Conservation (phyloP, 2,329 filamentous ascomycete species). For the Alternaria triticimaculans region DNA sequence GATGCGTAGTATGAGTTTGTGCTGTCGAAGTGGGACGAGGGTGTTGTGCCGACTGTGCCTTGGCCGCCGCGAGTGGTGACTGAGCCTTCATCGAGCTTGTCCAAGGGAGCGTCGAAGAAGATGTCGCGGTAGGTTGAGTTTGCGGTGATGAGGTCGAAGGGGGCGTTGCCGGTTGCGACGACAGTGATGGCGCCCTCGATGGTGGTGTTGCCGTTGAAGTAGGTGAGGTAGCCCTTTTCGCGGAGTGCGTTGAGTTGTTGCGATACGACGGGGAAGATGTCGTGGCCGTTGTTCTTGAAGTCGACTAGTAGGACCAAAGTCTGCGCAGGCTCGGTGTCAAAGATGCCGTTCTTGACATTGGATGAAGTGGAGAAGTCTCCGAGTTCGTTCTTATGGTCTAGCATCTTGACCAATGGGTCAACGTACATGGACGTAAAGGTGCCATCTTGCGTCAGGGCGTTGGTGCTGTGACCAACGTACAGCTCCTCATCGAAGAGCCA, state of each 20-base stretch:
- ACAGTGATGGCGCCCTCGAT: constrained; percentile 57
- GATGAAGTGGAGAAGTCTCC: constrained; percentile 38
- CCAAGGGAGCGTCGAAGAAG: constrained; percentile 62
- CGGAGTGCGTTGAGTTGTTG: constrained; percentile 57
- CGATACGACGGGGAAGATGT: constrained; percentile 46
- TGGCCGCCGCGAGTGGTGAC: constrained; percentile 44
- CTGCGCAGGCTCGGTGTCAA: constrained; percentile 57
- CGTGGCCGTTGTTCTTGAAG: constrained; percentile 52
- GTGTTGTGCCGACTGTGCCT: constrained; percentile 53
- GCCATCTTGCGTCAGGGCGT: constrained; percentile 53
- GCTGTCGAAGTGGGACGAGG: constrained; percentile 46
- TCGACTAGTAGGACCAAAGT: constrained; percentile 62
- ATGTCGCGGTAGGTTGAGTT: constrained; percentile 60
- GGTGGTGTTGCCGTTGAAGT: constrained; percentile 56
- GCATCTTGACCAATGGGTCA: constrained; percentile 57
- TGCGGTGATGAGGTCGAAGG: constrained; percentile 55
- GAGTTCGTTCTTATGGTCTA: constrained; percentile 58
- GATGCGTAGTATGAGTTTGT: constrained; percentile 73
- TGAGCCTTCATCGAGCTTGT: constrained; percentile 43
- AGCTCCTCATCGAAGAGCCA: constrained; percentile 63
- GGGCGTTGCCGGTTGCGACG: constrained; percentile 62
- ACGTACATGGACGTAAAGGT: constrained; percentile 62
- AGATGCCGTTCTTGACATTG: constrained; percentile 55
- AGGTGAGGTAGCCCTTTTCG: constrained; percentile 57
- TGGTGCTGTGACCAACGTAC: constrained; percentile 61